Base-by-base conservation (phyloP, 108 stramenopile genomes). In the Nitzschia putrida region DNA sequence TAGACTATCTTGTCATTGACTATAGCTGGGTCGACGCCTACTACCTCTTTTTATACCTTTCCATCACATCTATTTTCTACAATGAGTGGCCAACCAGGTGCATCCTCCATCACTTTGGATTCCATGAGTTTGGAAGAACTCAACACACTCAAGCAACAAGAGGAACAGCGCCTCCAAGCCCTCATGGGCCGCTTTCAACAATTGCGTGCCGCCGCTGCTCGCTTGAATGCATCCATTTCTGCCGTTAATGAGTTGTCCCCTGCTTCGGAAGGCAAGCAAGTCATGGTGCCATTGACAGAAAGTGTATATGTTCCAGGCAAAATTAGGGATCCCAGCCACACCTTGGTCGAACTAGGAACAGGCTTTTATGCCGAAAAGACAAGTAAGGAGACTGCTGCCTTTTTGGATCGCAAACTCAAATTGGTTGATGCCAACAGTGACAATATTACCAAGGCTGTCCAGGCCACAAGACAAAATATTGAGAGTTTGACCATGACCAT, bases 241-340 rank as follows among this genome's bases (percentile, higher is more conserved):
- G 88, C 94, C 10, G 80, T 92, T 29, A 34, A 72, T 11, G 84
- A 85, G 61, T 6, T 81, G 10, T 41, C 70, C 14, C 77, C 73
- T 39, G 39, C 78, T 22, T 57, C 82, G 50, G 76, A 82, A 65
- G 86, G 83, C 26, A 83, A 85, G 44, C 64, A 87, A 38, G 85
- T 95, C 38, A 88, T 95, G 90, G 87, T 95, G 14, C 94, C 94
- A 5, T 71, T 95, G 54, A 95, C 94, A 8, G 89, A 88, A 57
- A 84, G 82, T 21, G 80, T 95, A 9, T 95, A 95, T 64, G 91
- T 89, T 14, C 91, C 91, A 9, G 94, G 89, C n/a, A 86, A 73
- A 52, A 80, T 91, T 26, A 74, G 82, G n/a, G 89, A 92, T 47
- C 87, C 88, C 14, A 78, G 75, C 68, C 80, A 81, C 57, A 61